These are phyloP conservation scores for Vigna radiata DNA, from an alignment of 306 rosid species.

Conservation along the genomic window DNA sequence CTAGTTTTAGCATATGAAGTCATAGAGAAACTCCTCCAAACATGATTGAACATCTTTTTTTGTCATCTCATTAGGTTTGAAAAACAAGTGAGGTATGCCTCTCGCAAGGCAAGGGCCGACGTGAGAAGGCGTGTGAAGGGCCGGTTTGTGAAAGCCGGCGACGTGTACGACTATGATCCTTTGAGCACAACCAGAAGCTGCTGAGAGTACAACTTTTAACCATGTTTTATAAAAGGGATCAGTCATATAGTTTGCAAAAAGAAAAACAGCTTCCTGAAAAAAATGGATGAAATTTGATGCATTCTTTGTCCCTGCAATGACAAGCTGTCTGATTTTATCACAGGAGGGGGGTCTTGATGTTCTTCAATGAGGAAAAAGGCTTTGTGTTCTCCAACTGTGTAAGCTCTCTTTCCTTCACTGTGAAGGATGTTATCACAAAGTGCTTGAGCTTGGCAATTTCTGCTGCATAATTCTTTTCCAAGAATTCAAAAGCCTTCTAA, in stretches of 20 bases:
- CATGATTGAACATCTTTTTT: constrained; percentile 10
- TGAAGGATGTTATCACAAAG: constrained; percentile 41
- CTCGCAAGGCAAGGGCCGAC: constrained; percentile 97
- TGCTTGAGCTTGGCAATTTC: constrained; percentile 37
- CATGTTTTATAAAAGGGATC: constrained; percentile 57
- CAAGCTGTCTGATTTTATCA: constrained; percentile 66
- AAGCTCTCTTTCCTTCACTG: constrained; percentile 49
- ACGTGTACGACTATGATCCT: constrained; percentile 85
- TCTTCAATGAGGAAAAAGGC: constrained; percentile 49
- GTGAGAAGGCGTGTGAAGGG: constrained; percentile 93
- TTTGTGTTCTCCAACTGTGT: constrained; percentile 38
- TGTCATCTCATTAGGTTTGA: constrained; percentile 64
- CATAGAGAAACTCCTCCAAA: too few species aligned
- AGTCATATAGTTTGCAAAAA: constrained; percentile 50
- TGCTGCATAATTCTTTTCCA: constrained; percentile 31
- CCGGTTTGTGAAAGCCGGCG: constrained; percentile 96
- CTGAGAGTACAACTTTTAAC: constrained; percentile 70
- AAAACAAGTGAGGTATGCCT: constrained; percentile 85
- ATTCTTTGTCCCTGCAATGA: constrained; percentile 54
- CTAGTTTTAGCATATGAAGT: too few species aligned
- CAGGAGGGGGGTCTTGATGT: constrained; percentile 67
- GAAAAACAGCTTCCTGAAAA: constrained; percentile 44
- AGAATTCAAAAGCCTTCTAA: constrained; percentile 35
- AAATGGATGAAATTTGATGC: constrained; percentile 52
- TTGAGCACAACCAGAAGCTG: constrained; percentile 89